phyloP scores from a whole-genome alignment of 2,329 filamentous ascomycete species.

The Pestalotiopsis sp. region DNA sequence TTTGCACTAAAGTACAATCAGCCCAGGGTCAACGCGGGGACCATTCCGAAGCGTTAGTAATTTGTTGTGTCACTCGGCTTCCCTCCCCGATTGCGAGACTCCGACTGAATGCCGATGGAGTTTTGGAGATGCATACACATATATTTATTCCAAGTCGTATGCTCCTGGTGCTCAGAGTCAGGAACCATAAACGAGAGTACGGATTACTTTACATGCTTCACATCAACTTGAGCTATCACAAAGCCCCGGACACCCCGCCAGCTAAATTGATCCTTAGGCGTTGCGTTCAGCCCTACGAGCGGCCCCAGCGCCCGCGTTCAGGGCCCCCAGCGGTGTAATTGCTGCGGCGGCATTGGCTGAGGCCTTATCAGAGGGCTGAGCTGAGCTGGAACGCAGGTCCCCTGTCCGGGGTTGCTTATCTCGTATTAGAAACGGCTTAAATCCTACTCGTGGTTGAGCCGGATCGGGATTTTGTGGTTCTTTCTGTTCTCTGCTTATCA shows the following conservation, averaged over 20 bases:
- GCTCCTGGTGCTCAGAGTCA: not conserved
- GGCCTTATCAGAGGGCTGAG: not conserved
- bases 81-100: not conserved
- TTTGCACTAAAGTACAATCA: not conserved
- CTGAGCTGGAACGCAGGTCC: not conserved
- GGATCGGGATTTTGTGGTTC: not conserved
- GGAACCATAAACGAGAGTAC: not conserved
- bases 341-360: not conserved
- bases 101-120: not conserved
- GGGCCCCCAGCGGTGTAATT: not conserved
- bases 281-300: conserved; percentile 1
- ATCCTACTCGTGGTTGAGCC: not conserved
- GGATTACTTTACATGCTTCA: not conserved
- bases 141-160: not conserved
- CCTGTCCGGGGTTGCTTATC: not conserved
- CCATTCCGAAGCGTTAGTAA: not conserved
- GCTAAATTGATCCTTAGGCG: not conserved
- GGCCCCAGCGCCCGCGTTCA: not conserved
- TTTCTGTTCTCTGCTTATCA: not conserved
- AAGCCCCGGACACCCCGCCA: not conserved
- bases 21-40: not conserved
- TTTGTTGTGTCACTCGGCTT: not conserved
- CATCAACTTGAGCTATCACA: not conserved
- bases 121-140: not conserved
- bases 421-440: conserved; percentile 6